Percentiles rank a stretch among this genome's conserved stretches.
Evolutionary conservation across 164 flowering plant genomes (phyloP).

Genomic region (Vitis cinerea): DNA sequence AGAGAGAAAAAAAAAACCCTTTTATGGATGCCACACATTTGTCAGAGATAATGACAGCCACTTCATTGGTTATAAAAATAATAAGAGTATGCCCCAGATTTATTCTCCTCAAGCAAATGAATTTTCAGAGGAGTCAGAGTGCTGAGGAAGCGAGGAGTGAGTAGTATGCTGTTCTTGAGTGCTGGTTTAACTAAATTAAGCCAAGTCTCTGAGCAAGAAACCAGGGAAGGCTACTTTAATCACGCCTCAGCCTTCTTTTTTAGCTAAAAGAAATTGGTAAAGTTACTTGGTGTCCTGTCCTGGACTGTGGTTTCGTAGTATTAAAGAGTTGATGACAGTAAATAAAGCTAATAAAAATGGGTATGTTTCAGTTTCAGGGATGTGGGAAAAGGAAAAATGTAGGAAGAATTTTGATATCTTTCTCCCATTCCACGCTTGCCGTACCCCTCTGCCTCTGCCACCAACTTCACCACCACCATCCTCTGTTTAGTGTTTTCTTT

Average conservation of each 20-base stretch:
- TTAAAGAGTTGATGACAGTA: too few species aligned
- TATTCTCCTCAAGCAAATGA: too few species aligned
- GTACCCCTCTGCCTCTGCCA: conserved; percentile 8
- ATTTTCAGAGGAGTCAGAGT: too few species aligned
- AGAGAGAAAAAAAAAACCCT: too few species aligned
- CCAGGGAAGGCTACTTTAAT: conserved; percentile 15
- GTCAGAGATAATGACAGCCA: too few species aligned
- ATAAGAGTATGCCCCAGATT: too few species aligned
- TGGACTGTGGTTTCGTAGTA: neutral
- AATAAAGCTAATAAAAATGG: neutral
- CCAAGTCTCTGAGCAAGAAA: neutral
- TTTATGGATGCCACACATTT: too few species aligned
- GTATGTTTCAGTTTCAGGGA: neutral
- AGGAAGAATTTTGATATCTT: conserved; percentile 15
- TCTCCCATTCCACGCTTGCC: conserved; percentile 22
- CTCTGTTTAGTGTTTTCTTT: neutral
- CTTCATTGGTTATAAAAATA: too few species aligned
- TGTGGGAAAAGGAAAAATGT: neutral
- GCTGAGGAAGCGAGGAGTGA: too few species aligned
- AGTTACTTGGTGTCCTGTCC: neutral
- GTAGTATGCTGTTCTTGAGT: neutral
- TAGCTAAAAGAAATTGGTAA: conserved; percentile 8
- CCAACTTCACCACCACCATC: too few species aligned
- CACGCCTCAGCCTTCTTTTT: conserved; percentile 16
- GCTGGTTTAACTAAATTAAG: too few species aligned